A percentile compares a stretch with the other conserved stretches of the same genome.
These are phyloP conservation scores for Leccinum subrobustum DNA, from an alignment of 1,284 basidiomycete genomes.

Conservation along the genomic window DNA sequence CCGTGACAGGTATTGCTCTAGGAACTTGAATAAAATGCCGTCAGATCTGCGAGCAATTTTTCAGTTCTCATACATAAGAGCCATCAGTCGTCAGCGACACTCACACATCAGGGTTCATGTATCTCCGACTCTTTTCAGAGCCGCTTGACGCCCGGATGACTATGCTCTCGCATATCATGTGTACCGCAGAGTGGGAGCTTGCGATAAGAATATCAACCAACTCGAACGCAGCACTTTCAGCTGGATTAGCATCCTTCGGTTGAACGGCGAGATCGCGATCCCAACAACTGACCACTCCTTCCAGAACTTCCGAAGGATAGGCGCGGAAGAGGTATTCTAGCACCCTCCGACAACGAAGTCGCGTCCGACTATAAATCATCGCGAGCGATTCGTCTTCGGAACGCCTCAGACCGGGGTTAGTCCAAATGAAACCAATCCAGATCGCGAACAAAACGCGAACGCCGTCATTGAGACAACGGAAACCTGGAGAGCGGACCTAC, in stretches of 20 bases:
- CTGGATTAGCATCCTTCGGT: conserved; percentile 37
- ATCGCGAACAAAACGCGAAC: conserved; percentile 67
- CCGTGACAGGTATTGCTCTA: conserved; percentile 84
- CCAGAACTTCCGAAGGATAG: conserved; percentile 79
- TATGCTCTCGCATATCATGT: conserved; percentile 88
- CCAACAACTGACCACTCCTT: conserved; percentile 83
- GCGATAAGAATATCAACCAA: conserved; percentile 82
- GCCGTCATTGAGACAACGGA: conserved; percentile 69
- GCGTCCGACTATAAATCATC: conserved; percentile 63
- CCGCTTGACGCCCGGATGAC: conserved; percentile 50
- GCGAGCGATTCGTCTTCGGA: conserved; percentile 65
- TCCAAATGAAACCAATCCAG: conserved; percentile 62
- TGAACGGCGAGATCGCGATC: conserved; percentile 52
- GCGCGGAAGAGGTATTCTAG: conserved; percentile 86
- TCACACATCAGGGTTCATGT: conserved; percentile 68
- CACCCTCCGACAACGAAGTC: conserved; percentile 69
- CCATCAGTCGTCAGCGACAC: conserved; percentile 23
- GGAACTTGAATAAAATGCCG: conserved; percentile 72
- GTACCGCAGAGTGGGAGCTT: conserved; percentile 85
- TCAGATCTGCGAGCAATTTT: conserved; percentile 51
- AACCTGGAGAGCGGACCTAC: conserved; percentile 68
- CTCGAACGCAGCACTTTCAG: conserved; percentile 67
- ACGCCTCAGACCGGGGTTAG: conserved; percentile 43
- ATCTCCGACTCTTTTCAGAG: conserved; percentile 56
- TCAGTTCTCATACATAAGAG: conserved; percentile 1